Evolutionary conservation across 2,329 filamentous ascomycete species (phyloP), one percentile per base, ranked within the genome.

Genomic region (Leptosphaerulina australis): DNA sequence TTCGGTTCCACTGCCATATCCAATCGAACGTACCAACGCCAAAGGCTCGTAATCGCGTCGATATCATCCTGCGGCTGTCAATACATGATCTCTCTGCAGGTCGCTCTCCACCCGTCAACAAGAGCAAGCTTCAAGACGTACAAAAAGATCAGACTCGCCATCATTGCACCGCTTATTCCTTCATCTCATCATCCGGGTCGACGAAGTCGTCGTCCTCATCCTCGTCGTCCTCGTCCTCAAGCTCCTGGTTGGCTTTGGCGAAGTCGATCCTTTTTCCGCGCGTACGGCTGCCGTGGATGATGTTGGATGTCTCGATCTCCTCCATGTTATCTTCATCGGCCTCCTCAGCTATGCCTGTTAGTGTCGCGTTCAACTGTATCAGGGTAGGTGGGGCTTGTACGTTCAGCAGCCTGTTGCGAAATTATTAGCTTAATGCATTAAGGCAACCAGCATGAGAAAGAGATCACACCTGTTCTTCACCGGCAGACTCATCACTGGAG

Each of bases 241-340:
- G 83, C 74, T 96, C 86, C 75, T 88, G 82, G 20, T 90, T 91
- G 15, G 92, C 92, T 79, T 96, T 91, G 67, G 88, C 88, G 77
- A 90, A 97, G 81, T 97, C 90, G 72, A 97, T 97, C 69, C 86
- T 83, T 75, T 90, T 90, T 70, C 92, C 92, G 69, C 93, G 93
- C 58, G 93, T 97, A 75, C 94, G 93, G 59, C 81, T 83, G 51
- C 78, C 73, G 30, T 45, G 36, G 70, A 97, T 86, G 73, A 97
- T 96, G 82, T 97, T 97, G 73, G 84, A 83, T 49, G 84, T 79
- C 71, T 96, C 90, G 73, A 99, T 97, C 77, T 93, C 92, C 72
- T 95, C 90, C 81, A 96, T 84, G 74, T 89, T 88, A 68, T 90
- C 79, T 52, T 89, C 87, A 46, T 91, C 90, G 34, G 88, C 88